Evolutionary conservation across 352 stramenopile genomes (phyloP).

Genomic region (Phytophthora pini): DNA sequence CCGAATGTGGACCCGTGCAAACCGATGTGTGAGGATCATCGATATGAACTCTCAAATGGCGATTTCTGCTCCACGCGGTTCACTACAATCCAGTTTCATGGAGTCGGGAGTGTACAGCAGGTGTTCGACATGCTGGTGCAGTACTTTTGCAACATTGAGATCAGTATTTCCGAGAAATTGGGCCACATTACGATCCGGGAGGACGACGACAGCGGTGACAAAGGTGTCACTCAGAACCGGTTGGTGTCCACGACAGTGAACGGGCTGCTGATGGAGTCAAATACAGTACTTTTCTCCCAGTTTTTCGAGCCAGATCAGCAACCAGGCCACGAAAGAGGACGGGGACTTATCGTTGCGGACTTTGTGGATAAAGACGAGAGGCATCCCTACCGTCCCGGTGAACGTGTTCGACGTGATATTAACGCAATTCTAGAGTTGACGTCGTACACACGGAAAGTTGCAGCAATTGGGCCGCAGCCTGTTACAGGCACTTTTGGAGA

Average conservation of each 20-base stretch:
- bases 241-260: conserved; percentile 42
- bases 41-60: conserved; percentile 34
- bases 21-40: conserved; percentile 38
- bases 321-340: conserved; percentile 17
- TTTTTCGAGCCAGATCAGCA: conserved; percentile 29
- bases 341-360: conserved; percentile 41
- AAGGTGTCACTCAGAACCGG: conserved; percentile 39
- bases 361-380: conserved; percentile 46
- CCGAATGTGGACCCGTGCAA: conserved; percentile 40
- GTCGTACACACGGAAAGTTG: conserved; percentile 31
- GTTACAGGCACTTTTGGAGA: conserved; percentile 11
- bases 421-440: conserved; percentile 42
- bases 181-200: conserved; percentile 49
- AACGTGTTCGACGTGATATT: conserved; percentile 39
- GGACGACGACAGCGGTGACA: conserved; percentile 39
- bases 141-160: conserved; percentile 50
- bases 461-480: conserved; percentile 12
- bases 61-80: conserved; percentile 39
- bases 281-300: conserved; percentile 41
- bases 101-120: conserved; percentile 32
- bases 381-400: conserved; percentile 39
- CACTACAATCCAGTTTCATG: conserved; percentile 40
- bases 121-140: conserved; percentile 46
- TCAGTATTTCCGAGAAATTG: conserved; percentile 48
- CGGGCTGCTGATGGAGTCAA: conserved; percentile 43